phyloP scores from a whole-genome alignment of 23 red algal species.

The Gracilaria gracilis region DNA sequence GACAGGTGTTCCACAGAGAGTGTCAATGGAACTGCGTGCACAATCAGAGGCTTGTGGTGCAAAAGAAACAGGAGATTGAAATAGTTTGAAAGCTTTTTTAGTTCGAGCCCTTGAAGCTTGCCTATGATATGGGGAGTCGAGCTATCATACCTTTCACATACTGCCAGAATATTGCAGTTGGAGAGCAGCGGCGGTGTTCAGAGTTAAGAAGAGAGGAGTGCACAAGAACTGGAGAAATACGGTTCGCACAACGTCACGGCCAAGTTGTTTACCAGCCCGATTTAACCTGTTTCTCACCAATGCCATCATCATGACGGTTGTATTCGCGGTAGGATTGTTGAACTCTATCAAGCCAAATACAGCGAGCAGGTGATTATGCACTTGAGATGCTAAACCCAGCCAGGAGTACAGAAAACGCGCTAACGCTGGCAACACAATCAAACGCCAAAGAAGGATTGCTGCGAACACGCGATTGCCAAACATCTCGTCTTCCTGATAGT shows the following conservation, averaged over 20 bases:
- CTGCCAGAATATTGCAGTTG: conserved; percentile 16
- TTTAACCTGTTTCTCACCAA: conserved; percentile 16
- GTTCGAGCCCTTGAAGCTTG: too few relatives aligned
- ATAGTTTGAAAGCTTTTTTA: too few relatives aligned
- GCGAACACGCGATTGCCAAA: conserved; percentile 22
- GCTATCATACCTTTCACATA: too few relatives aligned
- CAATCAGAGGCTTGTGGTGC: too few relatives aligned
- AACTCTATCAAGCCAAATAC: conserved; percentile 45
- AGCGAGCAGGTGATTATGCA: conserved; percentile 12
- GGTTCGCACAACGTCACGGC: conserved; percentile 16
- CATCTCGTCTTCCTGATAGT: conserved; percentile 19
- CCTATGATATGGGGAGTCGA: too few relatives aligned
- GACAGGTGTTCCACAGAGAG: too few relatives aligned
- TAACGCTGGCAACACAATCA: conserved; percentile 21
- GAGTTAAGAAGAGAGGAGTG: conserved; percentile 49
- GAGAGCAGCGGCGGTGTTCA: conserved; percentile 55
- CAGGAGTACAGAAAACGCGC: not conserved
- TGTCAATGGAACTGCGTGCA: too few relatives aligned
- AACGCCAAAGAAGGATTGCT: conserved; percentile 20
- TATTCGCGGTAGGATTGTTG: conserved; percentile 59
- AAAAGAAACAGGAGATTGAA: too few relatives aligned
- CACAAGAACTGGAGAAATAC: conserved; percentile 32
- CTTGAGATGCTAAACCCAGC: not conserved
- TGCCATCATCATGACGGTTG: conserved; percentile 47
- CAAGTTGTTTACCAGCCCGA: conserved; percentile 18